Conservation (phyloP, 1,284 basidiomycete genomes). For the Hymenochaete sp. region DNA sequence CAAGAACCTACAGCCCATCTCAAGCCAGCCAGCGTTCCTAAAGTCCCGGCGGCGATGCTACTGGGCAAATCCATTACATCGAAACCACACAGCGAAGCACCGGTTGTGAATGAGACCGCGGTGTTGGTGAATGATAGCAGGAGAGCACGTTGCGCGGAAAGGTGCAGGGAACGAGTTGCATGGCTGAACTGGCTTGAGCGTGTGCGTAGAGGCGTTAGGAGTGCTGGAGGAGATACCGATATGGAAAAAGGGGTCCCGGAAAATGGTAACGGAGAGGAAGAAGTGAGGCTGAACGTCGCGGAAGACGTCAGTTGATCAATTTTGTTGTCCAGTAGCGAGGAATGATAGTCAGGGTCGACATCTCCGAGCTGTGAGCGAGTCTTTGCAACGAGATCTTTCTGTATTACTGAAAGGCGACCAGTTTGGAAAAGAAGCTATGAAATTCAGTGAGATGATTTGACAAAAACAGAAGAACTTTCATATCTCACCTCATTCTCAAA, state of each 20-base stretch:
- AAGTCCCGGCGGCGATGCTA: conserved; percentile 50
- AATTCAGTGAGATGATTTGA: neutral
- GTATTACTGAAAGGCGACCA: conserved; percentile 53
- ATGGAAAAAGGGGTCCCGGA: conserved; percentile 44
- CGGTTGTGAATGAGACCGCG: conserved; percentile 34
- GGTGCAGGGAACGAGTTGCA: conserved; percentile 57
- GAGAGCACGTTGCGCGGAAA: conserved; percentile 55
- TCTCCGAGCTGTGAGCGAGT: conserved; percentile 35
- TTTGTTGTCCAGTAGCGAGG: conserved; percentile 60
- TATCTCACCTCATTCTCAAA: conserved; percentile 55
- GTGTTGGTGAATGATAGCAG: conserved; percentile 33
- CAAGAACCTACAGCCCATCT: conserved; percentile 65
- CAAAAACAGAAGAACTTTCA: neutral
- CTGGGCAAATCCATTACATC: conserved; percentile 45
- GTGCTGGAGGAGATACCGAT: conserved; percentile 35
- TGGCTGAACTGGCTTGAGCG: conserved; percentile 54
- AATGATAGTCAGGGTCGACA: conserved; percentile 42
- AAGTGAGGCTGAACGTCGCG: conserved; percentile 41
- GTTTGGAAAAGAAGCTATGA: conserved; percentile 61
- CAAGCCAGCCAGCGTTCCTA: conserved; percentile 46
- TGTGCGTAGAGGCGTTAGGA: conserved; percentile 47
- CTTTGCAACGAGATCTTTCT: conserved; percentile 37
- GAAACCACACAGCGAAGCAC: conserved; percentile 33
- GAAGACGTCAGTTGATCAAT: conserved; percentile 47
- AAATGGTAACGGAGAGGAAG: conserved; percentile 36